Evolutionary conservation across 192 early-diverging fungal species (phyloP).

Genomic region (Backusella liffmaniae): DNA sequence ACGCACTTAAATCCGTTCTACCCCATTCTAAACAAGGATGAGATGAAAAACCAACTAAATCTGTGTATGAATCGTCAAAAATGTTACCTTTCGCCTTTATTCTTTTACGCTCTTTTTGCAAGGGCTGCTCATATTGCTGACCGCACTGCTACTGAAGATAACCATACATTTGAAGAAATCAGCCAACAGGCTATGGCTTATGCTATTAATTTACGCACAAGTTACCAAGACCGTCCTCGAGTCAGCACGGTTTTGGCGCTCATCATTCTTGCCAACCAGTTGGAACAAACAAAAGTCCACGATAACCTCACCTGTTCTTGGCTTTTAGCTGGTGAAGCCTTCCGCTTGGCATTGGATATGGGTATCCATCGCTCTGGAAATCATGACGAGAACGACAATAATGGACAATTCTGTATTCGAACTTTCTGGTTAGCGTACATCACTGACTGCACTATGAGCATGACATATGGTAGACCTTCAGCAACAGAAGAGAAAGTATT

Average conservation of each 20-base stretch:
- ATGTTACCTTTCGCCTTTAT: conserved; percentile 18
- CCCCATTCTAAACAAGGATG: conserved; percentile 32
- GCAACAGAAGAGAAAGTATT: conserved; percentile 43
- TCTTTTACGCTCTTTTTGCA: conserved; percentile 27
- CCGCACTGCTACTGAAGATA: not conserved
- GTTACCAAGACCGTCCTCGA: conserved; percentile 54
- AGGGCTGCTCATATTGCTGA: conserved; percentile 35
- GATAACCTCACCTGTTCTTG: conserved; percentile 56
- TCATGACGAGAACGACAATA: not conserved
- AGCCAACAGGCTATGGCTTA: conserved; percentile 43
- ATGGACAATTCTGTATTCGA: conserved; percentile 53
- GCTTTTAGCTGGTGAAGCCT: conserved; percentile 70
- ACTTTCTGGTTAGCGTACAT: conserved; percentile 73
- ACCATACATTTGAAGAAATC: not conserved
- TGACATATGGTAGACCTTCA: conserved; percentile 58
- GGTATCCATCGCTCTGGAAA: conserved; percentile 61
- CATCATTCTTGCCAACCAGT: conserved; percentile 58
- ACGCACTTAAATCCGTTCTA: conserved; percentile 33
- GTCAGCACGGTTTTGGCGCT: conserved; percentile 59
- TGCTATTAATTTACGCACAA: conserved; percentile 56
- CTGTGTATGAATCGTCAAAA: not conserved
- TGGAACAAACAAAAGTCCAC: conserved; percentile 47
- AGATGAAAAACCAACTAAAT: conserved; percentile 21
- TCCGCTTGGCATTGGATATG: conserved; percentile 71
- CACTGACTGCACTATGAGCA: conserved; percentile 63